Percentiles rank a stretch among this genome's conserved stretches.
These are phyloP conservation scores for Starmerella etchellsii DNA, from an alignment of 805 yeast genomes.

Conservation along the genomic window DNA sequence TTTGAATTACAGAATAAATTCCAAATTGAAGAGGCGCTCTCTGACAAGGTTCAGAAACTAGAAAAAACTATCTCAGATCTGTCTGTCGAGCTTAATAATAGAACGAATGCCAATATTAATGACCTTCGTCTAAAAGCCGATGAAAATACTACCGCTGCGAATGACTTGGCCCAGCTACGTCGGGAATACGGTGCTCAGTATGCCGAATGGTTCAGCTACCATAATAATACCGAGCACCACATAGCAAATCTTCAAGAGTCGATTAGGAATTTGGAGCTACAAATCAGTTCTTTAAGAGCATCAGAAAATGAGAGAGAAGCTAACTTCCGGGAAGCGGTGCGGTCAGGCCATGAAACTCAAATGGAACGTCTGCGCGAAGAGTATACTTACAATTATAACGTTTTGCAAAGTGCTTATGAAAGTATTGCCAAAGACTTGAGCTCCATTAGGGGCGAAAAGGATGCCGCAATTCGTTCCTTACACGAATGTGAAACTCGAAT, in stretches of 20 bases:
- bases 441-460: not conserved
- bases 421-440: not conserved
- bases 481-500: not conserved
- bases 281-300: not conserved
- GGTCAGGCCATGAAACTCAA: not conserved
- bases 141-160: not conserved
- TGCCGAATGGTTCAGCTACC: not conserved
- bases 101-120: not conserved
- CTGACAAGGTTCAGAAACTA: not conserved
- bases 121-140: constrained; percentile 1
- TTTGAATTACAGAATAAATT: not conserved
- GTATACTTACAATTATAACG: not conserved
- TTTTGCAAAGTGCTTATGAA: not conserved
- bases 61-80: constrained; percentile 1
- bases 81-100: not conserved
- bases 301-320: not conserved
- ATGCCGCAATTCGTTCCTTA: not conserved
- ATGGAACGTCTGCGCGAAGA: not conserved
- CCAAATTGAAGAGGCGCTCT: constrained; percentile 2
- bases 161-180: not conserved
- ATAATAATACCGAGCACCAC: not conserved
- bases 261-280: not conserved
- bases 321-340: not conserved
- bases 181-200: not conserved
- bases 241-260: not conserved